Percentiles rank a stretch among this genome's conserved stretches.
Conservation (phyloP, 129 eudicot genomes). For the Solidago caesia region DNA sequence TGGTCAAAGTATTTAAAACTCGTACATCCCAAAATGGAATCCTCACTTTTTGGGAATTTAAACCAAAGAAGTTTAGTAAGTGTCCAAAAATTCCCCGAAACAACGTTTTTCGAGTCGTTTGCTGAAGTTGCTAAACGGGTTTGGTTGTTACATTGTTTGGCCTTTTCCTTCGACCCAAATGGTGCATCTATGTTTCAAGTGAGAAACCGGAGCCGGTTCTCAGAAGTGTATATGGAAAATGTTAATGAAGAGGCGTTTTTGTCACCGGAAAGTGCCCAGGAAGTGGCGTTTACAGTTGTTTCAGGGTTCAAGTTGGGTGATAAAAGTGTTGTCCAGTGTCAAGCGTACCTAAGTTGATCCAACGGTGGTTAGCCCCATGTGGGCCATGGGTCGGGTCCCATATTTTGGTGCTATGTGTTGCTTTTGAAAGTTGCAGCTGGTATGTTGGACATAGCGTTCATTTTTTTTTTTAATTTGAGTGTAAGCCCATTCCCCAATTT, state of each 20-base stretch:
- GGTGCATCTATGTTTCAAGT: conserved; percentile 65
- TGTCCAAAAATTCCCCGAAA: conserved; percentile 59
- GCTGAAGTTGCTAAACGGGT: conserved; percentile 73
- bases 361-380: conserved; percentile 15
- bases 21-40: conserved; percentile 86
- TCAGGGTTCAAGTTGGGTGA: conserved; percentile 81
- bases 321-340: conserved; percentile 70
- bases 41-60: conserved; percentile 66
- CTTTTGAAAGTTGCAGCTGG: conserved; percentile 25
- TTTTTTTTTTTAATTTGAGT: conserved; percentile 1
- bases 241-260: conserved; percentile 67
- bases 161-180: conserved; percentile 47
- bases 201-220: conserved; percentile 53
- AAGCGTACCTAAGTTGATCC: conserved; percentile 64
- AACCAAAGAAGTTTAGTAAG: conserved; percentile 47
- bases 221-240: conserved; percentile 86
- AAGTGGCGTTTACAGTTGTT: conserved; percentile 81
- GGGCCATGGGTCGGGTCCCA: conserved; percentile 1
- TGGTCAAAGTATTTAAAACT: conserved; percentile 61
- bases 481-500: conserved; percentile 16
- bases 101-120: conserved; percentile 53
- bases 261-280: conserved; percentile 38
- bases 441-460: conserved; percentile 1
- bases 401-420: conserved; percentile 5
- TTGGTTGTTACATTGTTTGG: conserved; percentile 79